Evolutionary conservation across 257 asterid species (phyloP).

Genomic region (Fraxinus cuspidata): DNA sequence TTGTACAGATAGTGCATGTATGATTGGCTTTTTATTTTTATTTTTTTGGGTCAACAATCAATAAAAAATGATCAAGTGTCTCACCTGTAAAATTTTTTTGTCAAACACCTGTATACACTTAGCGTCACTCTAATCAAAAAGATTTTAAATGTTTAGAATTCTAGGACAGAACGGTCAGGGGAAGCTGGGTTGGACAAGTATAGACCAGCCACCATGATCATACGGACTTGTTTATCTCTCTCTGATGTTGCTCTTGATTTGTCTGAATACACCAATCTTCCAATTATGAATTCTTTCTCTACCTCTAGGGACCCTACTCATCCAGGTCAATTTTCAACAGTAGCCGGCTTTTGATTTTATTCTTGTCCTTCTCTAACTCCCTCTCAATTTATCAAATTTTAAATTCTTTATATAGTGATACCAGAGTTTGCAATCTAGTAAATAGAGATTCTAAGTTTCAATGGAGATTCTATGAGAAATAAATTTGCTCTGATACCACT

Average conservation of each 20-base stretch:
- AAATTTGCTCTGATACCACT: too few relatives aligned
- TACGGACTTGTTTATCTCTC: neutral
- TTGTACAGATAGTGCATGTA: too few relatives aligned
- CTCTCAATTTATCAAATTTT: neutral
- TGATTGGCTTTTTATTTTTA: too few relatives aligned
- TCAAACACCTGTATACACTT: too few relatives aligned
- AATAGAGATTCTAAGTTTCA: neutral
- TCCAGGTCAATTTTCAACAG: conserved; percentile 21
- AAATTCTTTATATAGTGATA: neutral
- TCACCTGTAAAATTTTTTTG: too few relatives aligned
- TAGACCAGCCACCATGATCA: neutral
- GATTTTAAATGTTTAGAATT: too few relatives aligned
- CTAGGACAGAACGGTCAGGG: neutral
- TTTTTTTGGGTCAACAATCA: too few relatives aligned
- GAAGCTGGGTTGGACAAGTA: neutral
- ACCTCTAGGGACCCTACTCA: neutral
- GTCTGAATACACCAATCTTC: conserved; percentile 11
- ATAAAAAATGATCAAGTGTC: too few relatives aligned
- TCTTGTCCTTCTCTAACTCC: conserved; percentile 16
- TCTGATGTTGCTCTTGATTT: conserved; percentile 16
- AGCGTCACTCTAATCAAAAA: too few relatives aligned
- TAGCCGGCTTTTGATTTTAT: conserved; percentile 42
- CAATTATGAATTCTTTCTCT: conserved; percentile 3
- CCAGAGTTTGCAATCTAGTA: neutral
- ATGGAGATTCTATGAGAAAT: conserved; percentile 33